Evolutionary conservation across 2,329 filamentous ascomycete species (phyloP).

Genomic region (Alternaria triticimaculans): DNA sequence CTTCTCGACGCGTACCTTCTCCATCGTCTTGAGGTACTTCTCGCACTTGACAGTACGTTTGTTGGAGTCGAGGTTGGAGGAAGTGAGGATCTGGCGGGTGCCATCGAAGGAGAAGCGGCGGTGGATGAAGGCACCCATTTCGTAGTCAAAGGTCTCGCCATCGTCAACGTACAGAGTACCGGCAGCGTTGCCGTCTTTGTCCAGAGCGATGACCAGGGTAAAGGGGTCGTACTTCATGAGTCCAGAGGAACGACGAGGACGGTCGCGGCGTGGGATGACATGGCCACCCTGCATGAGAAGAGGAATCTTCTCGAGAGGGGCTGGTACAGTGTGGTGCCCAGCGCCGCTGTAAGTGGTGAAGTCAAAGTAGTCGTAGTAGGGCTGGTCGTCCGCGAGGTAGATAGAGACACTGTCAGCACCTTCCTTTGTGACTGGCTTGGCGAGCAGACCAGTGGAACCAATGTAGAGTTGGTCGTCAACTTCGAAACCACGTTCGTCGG

Average conservation of each 20-base stretch:
- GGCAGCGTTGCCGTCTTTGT: conserved; percentile 72
- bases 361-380: conserved; percentile 96
- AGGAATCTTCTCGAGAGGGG: conserved; percentile 85
- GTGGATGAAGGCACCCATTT: conserved; percentile 87
- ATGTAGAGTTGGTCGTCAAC: conserved; percentile 95
- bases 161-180: conserved; percentile 92
- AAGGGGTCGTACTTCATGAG: conserved; percentile 96
- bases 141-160: conserved; percentile 88
- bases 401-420: conserved; percentile 75
- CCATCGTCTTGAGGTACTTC: conserved; percentile 80
- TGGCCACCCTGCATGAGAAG: conserved; percentile 92
- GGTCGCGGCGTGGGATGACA: conserved; percentile 88
- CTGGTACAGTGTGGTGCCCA: conserved; percentile 74
- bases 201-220: conserved; percentile 81
- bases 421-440: conserved; percentile 85
- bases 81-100: conserved; percentile 65
- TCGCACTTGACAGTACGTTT: conserved; percentile 69
- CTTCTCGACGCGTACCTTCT: conserved; percentile 79
- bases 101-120: conserved; percentile 74
- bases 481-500: conserved; percentile 83
- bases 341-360: conserved; percentile 77
- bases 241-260: conserved; percentile 80
- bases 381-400: conserved; percentile 86
- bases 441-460: conserved; percentile 86
- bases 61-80: conserved; percentile 58